Evolutionary conservation across 805 yeast genomes (phyloP), one percentile per base, ranked within the genome.

Genomic region (Komagataella ulmi): DNA sequence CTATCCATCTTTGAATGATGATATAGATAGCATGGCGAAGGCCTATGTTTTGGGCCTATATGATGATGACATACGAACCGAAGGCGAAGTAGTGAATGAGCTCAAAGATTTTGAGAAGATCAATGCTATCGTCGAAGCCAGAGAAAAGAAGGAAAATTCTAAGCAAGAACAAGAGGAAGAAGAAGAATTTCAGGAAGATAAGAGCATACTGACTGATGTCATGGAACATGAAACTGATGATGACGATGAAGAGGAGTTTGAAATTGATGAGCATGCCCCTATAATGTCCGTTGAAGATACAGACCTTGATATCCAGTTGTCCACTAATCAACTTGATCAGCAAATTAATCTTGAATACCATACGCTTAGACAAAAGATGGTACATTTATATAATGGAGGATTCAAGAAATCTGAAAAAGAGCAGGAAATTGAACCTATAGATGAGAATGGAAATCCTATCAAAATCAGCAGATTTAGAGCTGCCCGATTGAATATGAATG

Each of bases 381-480:
- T 86, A 56, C 64, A 66, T 19, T 59, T 61, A 47, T 66, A 65
- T 46, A 69, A 74, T 43, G 77, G 77, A 1, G 81, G 81, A 2
- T 77, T 60, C 53, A 66, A 61, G 50, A 68, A 71, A 54, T 65
- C 75, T 1, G 75, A 73, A 2, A 66, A 69, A 49, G 86, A 77
- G 45, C 58, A 65, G 54, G 90, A 80, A 52, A 58, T 79, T 17
- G 95, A 85, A 59, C 88, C 88, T 0, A 67, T 85, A 6, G 88
- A 85, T 57, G 83, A 78, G 51, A 58, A 66, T 44, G 88, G 88
- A 0, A 74, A 78, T 51, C 80, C 81, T 0, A 61, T 76, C 6
- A 80, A 72, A 54, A 67, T 77, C 1, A 85, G 95, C 60, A 69
- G 88, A 50, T 88, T 88, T 64, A 84, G 72, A 59, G 78, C 86